Evolutionary conservation across 352 stramenopile genomes (phyloP), one percentile per base, ranked within the genome.

Genomic region (Plasmopara muralis): DNA sequence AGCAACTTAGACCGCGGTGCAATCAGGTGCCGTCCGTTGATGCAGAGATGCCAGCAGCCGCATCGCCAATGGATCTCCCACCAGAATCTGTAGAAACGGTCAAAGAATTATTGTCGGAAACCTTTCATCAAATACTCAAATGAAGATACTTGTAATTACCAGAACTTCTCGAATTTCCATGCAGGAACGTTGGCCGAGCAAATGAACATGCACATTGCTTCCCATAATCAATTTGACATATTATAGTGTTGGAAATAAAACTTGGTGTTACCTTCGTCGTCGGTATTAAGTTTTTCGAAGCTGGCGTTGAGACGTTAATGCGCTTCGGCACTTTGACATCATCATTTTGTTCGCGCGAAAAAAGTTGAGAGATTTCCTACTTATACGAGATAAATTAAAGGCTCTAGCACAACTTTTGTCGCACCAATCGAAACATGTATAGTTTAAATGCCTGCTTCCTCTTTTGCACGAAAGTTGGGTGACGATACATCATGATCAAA

Each of bases 1-100:
- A 77, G 53, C 70, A 77, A 16, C 67, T 64, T 9, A 77, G 33
- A 15, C 70, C 70, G 8, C 64, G 64, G 39, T 60, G 62, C 25
- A 60, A 34, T 13, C 70, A 80, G 2, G 20, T 51, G 5, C 4
- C 6, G 29, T 75, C 70, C 10, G 41, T 46, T 6, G 74, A 50
- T 30, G 59, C 60, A 16, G 53, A 58, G 41, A 80, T 68, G 10
- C 70, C 64, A 2, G 68, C 64, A 0, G 62, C 57, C 9, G 35
- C 55, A 38, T 66, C 61, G 2, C 60, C 54, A 14, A 43, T 53
- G 5, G 60, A 67, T 15, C 64, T 46, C 12, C 53, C 46, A 16
- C 60, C 67, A 2, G 35, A n/a, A 16, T 41, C 43, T 1, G 42
- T 8, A 16, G 60, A 66, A 9, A 34, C 3, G 10, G 58, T 20